These are phyloP conservation scores for Zelonia costaricensis DNA, from an alignment of 208 protist species.

Conservation along the genomic window DNA sequence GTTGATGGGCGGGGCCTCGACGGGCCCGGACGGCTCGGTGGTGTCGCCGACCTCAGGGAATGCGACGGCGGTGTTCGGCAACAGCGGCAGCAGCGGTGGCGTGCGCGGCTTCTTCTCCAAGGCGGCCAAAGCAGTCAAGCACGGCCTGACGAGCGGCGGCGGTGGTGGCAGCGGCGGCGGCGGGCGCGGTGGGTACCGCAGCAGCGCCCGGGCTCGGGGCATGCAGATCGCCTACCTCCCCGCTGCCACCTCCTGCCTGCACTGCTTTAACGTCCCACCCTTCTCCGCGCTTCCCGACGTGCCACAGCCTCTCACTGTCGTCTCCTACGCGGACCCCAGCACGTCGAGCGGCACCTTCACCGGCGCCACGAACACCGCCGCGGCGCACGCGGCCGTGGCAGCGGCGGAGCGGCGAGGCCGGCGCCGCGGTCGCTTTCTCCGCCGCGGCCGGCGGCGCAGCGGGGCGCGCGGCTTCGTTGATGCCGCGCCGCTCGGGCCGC, in stretches of 20 bases:
- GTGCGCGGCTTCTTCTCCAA: slow-evolving; percentile 55
- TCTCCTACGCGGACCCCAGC: background rate
- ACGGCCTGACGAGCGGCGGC: slow-evolving; percentile 1
- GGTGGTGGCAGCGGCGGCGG: slow-evolving; percentile 1
- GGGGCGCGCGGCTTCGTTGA: background rate
- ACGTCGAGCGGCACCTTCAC: background rate
- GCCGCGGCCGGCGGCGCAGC: background rate
- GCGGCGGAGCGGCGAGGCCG: background rate
- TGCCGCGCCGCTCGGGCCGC: background rate
- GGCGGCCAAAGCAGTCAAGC: slow-evolving; percentile 63
- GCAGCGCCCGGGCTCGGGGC: slow-evolving; percentile 13
- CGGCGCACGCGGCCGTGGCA: background rate
- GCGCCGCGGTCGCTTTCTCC: too few relatives aligned
- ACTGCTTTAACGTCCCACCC: slow-evolving; percentile 13
- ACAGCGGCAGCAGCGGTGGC: slow-evolving; percentile 8
- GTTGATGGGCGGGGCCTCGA: too few relatives aligned
- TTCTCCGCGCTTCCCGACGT: slow-evolving; percentile 8
- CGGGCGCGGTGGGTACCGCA: slow-evolving; percentile 3
- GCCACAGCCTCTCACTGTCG: slow-evolving; percentile 4
- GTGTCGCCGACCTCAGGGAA: background rate
- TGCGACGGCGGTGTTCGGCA: too few relatives aligned
- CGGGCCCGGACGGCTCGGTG: too few relatives aligned
- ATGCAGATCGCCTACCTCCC: slow-evolving; percentile 29
- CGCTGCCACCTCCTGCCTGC: slow-evolving; percentile 16
- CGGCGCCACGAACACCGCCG: too few relatives aligned